Evolutionary conservation across 1,284 basidiomycete genomes (phyloP).

Genomic region (Ceratobasidium sp.): DNA sequence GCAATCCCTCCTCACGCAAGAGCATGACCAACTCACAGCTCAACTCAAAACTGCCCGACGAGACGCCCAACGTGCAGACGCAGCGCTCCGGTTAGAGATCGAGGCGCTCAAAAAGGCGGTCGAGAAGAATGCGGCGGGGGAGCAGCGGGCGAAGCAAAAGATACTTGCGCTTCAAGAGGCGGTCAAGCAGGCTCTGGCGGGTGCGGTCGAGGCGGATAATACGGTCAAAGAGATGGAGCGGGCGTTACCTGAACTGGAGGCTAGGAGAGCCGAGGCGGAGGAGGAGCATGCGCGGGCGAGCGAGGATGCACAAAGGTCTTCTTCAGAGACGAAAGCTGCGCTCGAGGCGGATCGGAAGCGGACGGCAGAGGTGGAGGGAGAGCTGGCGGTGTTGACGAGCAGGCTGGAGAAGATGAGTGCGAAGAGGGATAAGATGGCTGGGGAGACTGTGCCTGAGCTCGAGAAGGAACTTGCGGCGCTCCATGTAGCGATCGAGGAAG

Average conservation of each 20-base stretch:
- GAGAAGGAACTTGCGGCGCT: slow-evolving; percentile 65
- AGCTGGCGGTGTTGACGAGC: slow-evolving; percentile 58
- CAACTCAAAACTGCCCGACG: slow-evolving; percentile 74
- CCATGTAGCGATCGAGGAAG: slow-evolving; percentile 62
- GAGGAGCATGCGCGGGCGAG: slow-evolving; percentile 59
- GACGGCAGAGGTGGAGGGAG: slow-evolving; percentile 59
- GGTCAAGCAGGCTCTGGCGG: slow-evolving; percentile 71
- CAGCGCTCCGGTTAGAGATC: slow-evolving; percentile 76
- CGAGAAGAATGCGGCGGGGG: slow-evolving; percentile 72
- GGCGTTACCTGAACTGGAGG: slow-evolving; percentile 61
- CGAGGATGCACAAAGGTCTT: slow-evolving; percentile 52
- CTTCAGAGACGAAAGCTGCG: slow-evolving; percentile 54
- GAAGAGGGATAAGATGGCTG: slow-evolving; percentile 68
- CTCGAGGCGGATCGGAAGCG: slow-evolving; percentile 59
- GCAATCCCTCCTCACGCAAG: slow-evolving; percentile 64
- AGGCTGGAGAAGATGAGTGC: slow-evolving; percentile 65
- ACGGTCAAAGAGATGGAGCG: slow-evolving; percentile 63
- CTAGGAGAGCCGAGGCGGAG: slow-evolving; percentile 60
- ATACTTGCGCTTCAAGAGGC: slow-evolving; percentile 80
- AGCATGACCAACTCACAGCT: slow-evolving; percentile 68
- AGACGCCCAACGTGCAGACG: slow-evolving; percentile 78
- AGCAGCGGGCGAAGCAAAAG: slow-evolving; percentile 76
- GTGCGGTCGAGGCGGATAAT: slow-evolving; percentile 66
- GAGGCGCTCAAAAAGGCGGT: slow-evolving; percentile 75
- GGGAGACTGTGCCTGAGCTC: slow-evolving; percentile 65